These are phyloP conservation scores for Penicillium nordicum DNA, from an alignment of 2,329 filamentous ascomycete species.

Conservation along the genomic window DNA sequence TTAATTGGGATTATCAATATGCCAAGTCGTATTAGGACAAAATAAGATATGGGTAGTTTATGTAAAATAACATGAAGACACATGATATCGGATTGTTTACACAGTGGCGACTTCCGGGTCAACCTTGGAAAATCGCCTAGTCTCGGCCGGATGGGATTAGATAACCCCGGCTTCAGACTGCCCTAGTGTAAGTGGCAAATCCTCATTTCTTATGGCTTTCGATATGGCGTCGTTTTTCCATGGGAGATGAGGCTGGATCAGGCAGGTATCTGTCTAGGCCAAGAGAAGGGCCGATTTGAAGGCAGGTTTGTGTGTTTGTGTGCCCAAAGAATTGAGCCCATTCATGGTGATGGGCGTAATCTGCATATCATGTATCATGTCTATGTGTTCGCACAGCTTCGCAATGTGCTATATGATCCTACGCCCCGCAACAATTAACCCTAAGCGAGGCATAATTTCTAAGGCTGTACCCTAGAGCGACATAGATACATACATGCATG, in stretches of 20 bases:
- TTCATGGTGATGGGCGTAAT: no score
- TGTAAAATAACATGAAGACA: neutral
- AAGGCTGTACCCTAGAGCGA: no score
- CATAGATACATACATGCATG: neutral
- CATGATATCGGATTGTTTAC: neutral
- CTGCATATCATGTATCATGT: neutral
- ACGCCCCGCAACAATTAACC: no score
- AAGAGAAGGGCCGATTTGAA: neutral
- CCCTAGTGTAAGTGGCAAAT: neutral
- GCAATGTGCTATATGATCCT: neutral
- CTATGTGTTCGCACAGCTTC: neutral
- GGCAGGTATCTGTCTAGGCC: neutral
- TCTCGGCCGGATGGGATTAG: slow-evolving; percentile 10
- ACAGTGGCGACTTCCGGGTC: slow-evolving; percentile 4
- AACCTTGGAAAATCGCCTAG: neutral
- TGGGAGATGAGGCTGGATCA: neutral
- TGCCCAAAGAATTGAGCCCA: neutral
- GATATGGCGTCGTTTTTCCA: neutral
- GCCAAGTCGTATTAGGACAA: neutral
- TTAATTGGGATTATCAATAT: neutral
- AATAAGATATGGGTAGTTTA: neutral
- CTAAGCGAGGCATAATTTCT: neutral
- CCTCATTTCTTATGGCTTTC: neutral
- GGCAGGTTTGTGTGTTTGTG: neutral
- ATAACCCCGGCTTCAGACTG: neutral